Evolutionary conservation across 352 stramenopile species (phyloP).

Genomic region (Chrysophaeum taylorii): DNA sequence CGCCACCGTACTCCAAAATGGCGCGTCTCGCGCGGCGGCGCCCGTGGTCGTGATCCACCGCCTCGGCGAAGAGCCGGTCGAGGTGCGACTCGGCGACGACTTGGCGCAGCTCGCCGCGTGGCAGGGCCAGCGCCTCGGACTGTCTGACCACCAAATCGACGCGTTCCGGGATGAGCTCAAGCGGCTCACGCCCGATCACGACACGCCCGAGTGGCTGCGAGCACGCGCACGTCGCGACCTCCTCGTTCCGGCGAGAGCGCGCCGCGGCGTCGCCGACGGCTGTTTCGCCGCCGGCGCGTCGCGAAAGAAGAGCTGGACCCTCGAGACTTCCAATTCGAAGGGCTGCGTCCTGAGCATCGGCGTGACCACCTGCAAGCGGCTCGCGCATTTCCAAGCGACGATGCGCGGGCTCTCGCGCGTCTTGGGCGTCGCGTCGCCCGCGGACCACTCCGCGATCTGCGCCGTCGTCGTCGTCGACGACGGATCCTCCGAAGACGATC

Average conservation of each 20-base stretch:
- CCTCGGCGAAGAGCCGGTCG: slow-evolving; percentile 15
- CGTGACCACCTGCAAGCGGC: slow-evolving; percentile 52
- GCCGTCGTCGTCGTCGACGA: slow-evolving; percentile 48
- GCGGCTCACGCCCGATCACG: too few relatives aligned
- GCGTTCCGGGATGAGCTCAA: background rate
- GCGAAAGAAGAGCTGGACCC: background rate
- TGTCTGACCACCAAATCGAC: background rate
- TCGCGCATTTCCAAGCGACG: slow-evolving; percentile 39
- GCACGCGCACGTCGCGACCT: background rate
- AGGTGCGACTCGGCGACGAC: slow-evolving; percentile 40
- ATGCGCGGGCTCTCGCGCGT: slow-evolving; percentile 28
- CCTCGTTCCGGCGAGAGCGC: slow-evolving; percentile 8
- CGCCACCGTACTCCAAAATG: slow-evolving; percentile 38
- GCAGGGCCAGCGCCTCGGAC: background rate
- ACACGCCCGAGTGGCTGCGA: slow-evolving; percentile 25
- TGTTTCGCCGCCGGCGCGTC: too few relatives aligned
- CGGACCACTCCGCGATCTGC: slow-evolving; percentile 34
- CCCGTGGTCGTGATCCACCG: slow-evolving; percentile 14
- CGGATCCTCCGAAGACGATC: slow-evolving; percentile 38
- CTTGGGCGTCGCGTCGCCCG: slow-evolving; percentile 21
- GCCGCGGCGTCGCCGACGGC: background rate
- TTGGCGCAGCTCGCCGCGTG: slow-evolving; percentile 31
- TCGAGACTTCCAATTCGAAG: background rate
- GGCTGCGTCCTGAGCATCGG: slow-evolving; percentile 37
- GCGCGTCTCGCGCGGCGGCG: slow-evolving; percentile 22